These are phyloP conservation scores for Blastocystis sp. DNA, from an alignment of 352 stramenopile genomes.

Conservation along the genomic window DNA sequence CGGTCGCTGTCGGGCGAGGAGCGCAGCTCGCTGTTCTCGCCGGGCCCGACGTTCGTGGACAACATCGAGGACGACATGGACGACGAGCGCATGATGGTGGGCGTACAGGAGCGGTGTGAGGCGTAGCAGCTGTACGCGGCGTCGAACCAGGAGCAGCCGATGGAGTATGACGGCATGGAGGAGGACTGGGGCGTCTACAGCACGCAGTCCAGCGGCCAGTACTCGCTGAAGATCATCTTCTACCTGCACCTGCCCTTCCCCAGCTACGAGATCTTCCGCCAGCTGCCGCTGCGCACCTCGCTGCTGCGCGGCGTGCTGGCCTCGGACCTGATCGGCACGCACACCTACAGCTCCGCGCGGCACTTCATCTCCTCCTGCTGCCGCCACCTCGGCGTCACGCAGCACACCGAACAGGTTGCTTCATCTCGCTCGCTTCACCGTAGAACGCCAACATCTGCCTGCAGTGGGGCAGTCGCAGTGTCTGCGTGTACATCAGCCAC, in stretches of 20 bases:
- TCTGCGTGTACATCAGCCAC: slow-evolving; percentile 61
- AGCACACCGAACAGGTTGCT: slow-evolving; percentile 13
- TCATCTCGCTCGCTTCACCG: background rate
- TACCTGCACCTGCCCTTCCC: slow-evolving; percentile 69
- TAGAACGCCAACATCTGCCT: slow-evolving; percentile 57
- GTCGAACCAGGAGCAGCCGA: slow-evolving; percentile 27
- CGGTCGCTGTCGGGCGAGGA: background rate
- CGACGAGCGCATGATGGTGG: slow-evolving; percentile 44
- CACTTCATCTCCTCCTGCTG: slow-evolving; percentile 62
- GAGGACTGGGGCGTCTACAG: background rate
- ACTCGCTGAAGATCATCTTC: slow-evolving; percentile 65
- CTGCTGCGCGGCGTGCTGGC: slow-evolving; percentile 49
- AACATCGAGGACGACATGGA: slow-evolving; percentile 65
- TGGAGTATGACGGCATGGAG: slow-evolving; percentile 20
- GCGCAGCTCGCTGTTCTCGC: slow-evolving; percentile 9
- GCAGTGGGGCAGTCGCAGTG: slow-evolving; percentile 37
- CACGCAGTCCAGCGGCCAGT: background rate
- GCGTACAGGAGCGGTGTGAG: background rate
- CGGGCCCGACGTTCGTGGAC: slow-evolving; percentile 47
- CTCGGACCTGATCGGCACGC: slow-evolving; percentile 46
- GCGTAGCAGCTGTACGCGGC: slow-evolving; percentile 39
- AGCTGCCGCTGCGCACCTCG: slow-evolving; percentile 61
- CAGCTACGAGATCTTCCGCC: slow-evolving; percentile 68
- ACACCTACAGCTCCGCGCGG: slow-evolving; percentile 63
- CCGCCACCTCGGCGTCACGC: slow-evolving; percentile 48